Evolutionary conservation across 169 alveolate genomes (phyloP).

Genomic region (Plasmodium yoelii): DNA sequence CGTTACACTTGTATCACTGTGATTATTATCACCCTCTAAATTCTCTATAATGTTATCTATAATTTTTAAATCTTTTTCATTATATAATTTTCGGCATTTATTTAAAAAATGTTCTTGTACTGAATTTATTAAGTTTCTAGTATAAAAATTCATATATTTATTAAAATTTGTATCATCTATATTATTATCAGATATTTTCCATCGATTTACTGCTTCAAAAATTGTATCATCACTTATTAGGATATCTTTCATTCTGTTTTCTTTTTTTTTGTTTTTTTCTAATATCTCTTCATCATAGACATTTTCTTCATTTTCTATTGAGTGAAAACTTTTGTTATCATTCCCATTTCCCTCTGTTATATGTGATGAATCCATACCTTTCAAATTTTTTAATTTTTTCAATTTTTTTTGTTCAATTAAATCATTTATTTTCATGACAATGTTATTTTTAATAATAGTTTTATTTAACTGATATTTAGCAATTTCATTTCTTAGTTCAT

Average conservation of each 20-base stretch:
- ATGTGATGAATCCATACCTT: background rate
- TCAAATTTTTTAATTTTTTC: conserved; percentile 17
- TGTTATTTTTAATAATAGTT: conserved; percentile 72
- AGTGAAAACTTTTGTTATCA: background rate
- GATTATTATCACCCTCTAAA: background rate
- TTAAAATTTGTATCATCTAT: conserved; percentile 29
- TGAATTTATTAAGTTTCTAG: conserved; percentile 18
- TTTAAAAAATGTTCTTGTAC: conserved; percentile 27
- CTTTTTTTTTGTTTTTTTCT: conserved; percentile 9
- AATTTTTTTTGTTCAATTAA: conserved; percentile 53
- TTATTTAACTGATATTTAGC: conserved; percentile 80
- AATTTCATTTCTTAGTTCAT: conserved; percentile 78
- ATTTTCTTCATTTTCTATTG: background rate
- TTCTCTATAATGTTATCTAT: conserved; percentile 52
- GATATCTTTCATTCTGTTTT: conserved; percentile 18
- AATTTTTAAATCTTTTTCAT: conserved; percentile 31
- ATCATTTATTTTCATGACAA: conserved; percentile 71
- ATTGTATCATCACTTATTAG: conserved; percentile 70
- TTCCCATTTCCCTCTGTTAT: background rate
- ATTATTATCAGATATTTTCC: conserved; percentile 38
- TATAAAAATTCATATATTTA: conserved; percentile 18
- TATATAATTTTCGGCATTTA: conserved; percentile 30
- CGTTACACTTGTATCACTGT: background rate
- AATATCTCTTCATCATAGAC: background rate
- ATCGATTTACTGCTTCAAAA: conserved; percentile 68